phyloP scores from a whole-genome alignment of 1,284 basidiomycete genomes.

The Singerocomus inundabilis region DNA sequence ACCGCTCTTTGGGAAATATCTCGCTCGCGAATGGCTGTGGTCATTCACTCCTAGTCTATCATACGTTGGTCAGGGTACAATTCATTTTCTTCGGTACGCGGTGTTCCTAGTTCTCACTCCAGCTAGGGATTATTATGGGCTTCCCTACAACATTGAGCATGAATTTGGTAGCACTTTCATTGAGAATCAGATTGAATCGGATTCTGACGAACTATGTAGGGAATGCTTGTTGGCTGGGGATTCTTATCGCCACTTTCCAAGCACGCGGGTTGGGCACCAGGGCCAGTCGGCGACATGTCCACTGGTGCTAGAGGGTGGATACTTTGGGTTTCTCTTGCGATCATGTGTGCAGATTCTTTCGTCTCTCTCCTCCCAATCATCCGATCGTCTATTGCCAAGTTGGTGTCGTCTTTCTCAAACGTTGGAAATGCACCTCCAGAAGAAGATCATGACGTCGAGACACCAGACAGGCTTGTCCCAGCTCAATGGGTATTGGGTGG shows the following conservation, averaged over 20 bases:
- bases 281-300: constrained; percentile 81
- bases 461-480: constrained; percentile 80
- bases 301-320: constrained; percentile 90
- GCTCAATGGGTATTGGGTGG: constrained; percentile 76
- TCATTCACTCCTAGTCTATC: constrained; percentile 91
- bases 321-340: constrained; percentile 90
- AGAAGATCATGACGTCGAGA: constrained; percentile 74
- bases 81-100: neutral
- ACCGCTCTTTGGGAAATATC: constrained; percentile 84
- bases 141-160: constrained; percentile 92
- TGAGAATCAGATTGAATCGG: neutral
- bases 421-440: constrained; percentile 22
- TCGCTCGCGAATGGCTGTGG: constrained; percentile 92
- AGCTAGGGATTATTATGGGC: constrained; percentile 94
- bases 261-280: constrained; percentile 84
- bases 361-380: constrained; percentile 80
- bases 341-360: constrained; percentile 91
- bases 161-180: constrained; percentile 62
- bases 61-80: constrained; percentile 83
- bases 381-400: constrained; percentile 48
- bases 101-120: constrained; percentile 2
- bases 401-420: constrained; percentile 32
- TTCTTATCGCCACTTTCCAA: constrained; percentile 87
- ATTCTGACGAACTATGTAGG: constrained; percentile 42
- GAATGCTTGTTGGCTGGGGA: constrained; percentile 96